These are phyloP conservation scores for Candida maesae DNA, from an alignment of 805 yeast species.

Conservation along the genomic window DNA sequence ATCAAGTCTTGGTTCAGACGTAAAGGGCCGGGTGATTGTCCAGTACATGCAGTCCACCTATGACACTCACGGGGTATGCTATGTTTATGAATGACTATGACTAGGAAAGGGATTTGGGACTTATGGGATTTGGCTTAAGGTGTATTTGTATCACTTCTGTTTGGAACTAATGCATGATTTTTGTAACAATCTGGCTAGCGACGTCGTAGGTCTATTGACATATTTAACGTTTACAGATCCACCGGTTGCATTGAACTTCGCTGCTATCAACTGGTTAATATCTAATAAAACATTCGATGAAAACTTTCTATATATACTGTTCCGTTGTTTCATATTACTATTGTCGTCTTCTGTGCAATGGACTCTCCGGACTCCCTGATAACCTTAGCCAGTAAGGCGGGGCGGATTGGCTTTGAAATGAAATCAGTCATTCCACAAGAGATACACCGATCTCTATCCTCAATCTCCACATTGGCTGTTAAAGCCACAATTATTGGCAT, in stretches of 20 bases:
- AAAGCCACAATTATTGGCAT: conserved; percentile 94
- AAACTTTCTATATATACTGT: too few species aligned
- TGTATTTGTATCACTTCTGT: too few species aligned
- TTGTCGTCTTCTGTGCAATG: not conserved
- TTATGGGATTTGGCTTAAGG: too few species aligned
- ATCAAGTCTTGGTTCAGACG: conserved; percentile 87
- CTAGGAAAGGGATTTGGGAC: too few species aligned
- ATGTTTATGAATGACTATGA: not conserved
- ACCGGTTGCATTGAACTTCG: too few species aligned
- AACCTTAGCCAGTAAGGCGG: conserved; percentile 34
- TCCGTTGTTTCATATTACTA: too few species aligned
- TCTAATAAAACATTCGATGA: too few species aligned
- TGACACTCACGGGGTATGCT: not conserved
- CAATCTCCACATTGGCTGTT: conserved; percentile 71
- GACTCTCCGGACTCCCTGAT: conserved; percentile 1
- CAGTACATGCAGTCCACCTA: conserved; percentile 61
- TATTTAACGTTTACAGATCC: too few species aligned
- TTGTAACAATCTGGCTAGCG: too few species aligned
- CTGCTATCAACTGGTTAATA: too few species aligned
- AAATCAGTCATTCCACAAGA: conserved; percentile 52
- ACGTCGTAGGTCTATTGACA: too few species aligned
- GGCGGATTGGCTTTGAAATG: conserved; percentile 50
- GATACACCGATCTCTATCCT: conserved; percentile 44
- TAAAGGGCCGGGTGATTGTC: conserved; percentile 84
- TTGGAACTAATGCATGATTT: too few species aligned